Percentiles rank a stretch among this genome's conserved stretches.
These are phyloP conservation scores for Paracamarosporium sp. DNA, from an alignment of 2,329 filamentous ascomycete genomes.

Conservation along the genomic window DNA sequence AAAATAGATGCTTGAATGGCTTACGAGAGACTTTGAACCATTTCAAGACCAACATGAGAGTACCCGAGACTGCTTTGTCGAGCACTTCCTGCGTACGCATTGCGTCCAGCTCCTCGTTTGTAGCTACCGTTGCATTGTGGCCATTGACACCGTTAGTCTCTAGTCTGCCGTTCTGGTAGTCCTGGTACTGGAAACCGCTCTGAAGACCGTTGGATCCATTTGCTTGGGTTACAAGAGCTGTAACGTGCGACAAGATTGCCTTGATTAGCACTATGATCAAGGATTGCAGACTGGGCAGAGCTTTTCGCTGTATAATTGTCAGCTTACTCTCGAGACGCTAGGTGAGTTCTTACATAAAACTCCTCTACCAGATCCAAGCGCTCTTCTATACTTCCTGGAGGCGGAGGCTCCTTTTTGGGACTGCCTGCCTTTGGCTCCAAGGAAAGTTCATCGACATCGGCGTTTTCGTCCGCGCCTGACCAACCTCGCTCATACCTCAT, in stretches of 20 bases:
- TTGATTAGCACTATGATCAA: constrained; percentile 92
- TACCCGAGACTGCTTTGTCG: constrained; percentile 89
- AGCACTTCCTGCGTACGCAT: constrained; percentile 85
- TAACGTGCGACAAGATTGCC: constrained; percentile 85
- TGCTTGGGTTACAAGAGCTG: constrained; percentile 73
- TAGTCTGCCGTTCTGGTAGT: constrained; percentile 49
- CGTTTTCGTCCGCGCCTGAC: constrained; percentile 62
- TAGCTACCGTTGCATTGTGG: constrained; percentile 31
- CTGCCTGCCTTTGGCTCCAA: constrained; percentile 42
- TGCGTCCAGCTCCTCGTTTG: constrained; percentile 78
- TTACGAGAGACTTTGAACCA: constrained; percentile 95
- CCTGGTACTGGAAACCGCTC: constrained; percentile 53
- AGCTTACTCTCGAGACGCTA: constrained; percentile 7
- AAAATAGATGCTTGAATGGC: background rate
- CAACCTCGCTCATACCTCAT: constrained; percentile 93
- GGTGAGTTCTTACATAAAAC: constrained; percentile 76
- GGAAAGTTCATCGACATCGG: constrained; percentile 51
- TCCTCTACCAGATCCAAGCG: constrained; percentile 77
- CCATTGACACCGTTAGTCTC: constrained; percentile 43
- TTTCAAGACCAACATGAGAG: constrained; percentile 85
- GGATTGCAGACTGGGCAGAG: constrained; percentile 87
- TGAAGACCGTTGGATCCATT: constrained; percentile 57
- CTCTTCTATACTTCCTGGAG: constrained; percentile 62
- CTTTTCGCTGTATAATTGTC: constrained; percentile 65
- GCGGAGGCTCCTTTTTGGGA: constrained; percentile 46